These are phyloP conservation scores for Peterozyma toletana DNA, from an alignment of 805 yeast species.

Conservation along the genomic window DNA sequence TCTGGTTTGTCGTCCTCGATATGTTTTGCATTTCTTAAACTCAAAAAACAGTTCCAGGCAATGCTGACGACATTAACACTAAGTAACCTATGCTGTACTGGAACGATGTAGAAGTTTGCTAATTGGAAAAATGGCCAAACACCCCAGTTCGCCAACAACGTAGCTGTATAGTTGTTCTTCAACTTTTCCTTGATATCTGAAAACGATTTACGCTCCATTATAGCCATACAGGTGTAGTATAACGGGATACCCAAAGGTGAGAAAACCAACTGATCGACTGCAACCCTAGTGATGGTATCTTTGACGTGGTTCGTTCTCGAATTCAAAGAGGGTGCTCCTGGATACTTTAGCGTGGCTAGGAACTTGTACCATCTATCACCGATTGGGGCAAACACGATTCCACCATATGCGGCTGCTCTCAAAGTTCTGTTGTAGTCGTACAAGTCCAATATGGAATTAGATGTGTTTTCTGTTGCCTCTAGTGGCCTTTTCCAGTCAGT, in stretches of 20 bases:
- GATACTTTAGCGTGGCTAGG: slow-evolving; percentile 35
- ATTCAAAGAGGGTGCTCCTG: slow-evolving; percentile 13
- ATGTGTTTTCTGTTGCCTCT: slow-evolving; percentile 4
- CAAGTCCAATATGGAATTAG: not conserved
- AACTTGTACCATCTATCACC: slow-evolving; percentile 66
- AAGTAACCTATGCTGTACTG: slow-evolving; percentile 60
- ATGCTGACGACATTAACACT: slow-evolving; percentile 67
- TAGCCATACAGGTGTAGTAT: slow-evolving; percentile 61
- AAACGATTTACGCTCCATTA: slow-evolving; percentile 48
- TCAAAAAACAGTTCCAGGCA: slow-evolving; percentile 79
- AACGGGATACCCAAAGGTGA: slow-evolving; percentile 76
- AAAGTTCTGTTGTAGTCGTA: slow-evolving; percentile 51
- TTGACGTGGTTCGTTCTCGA: slow-evolving; percentile 12
- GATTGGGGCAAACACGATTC: slow-evolving; percentile 66
- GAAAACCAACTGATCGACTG: slow-evolving; percentile 65
- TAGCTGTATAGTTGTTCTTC: slow-evolving; percentile 50
- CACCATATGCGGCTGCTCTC: slow-evolving; percentile 67
- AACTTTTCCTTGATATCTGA: slow-evolving; percentile 35
- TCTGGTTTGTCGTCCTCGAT: slow-evolving; percentile 8
- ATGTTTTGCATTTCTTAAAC: slow-evolving; percentile 44
- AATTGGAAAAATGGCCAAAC: slow-evolving; percentile 91
- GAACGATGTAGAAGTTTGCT: slow-evolving; percentile 69
- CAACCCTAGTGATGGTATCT: slow-evolving; percentile 44
- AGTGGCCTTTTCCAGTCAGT: slow-evolving; percentile 17
- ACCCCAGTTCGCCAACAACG: slow-evolving; percentile 68